Conservation (phyloP, 2,329 filamentous ascomycete species). For the Xylariaceae sp. region DNA sequence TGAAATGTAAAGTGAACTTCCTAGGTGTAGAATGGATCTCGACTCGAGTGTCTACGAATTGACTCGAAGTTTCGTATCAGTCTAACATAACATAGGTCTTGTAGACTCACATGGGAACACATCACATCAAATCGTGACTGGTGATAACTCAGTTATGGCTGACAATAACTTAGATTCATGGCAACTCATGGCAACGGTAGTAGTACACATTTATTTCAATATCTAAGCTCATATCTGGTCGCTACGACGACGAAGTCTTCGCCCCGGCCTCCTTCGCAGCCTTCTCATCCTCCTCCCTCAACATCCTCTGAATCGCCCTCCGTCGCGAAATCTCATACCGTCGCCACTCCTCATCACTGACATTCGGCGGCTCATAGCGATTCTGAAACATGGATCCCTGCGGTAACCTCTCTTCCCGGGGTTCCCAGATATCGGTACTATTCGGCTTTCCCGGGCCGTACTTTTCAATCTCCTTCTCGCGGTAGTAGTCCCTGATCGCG, state of each 20-base stretch:
- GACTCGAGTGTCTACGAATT: too few species aligned
- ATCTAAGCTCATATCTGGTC: too few species aligned
- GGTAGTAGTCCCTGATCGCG: constrained; percentile 62
- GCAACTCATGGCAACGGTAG: too few species aligned
- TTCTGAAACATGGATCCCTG: constrained; percentile 42
- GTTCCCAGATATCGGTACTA: constrained; percentile 88
- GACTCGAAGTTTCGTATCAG: too few species aligned
- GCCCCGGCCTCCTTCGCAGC: constrained; percentile 1
- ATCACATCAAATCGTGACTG: too few species aligned
- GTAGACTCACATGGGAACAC: too few species aligned
- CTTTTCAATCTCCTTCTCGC: constrained; percentile 58
- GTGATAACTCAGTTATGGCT: too few species aligned
- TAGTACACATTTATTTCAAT: too few species aligned
- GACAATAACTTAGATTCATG: too few species aligned
- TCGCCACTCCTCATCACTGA: constrained; percentile 42
- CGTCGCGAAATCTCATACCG: constrained; percentile 32
- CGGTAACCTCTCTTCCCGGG: constrained; percentile 58
- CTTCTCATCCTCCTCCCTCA: constrained; percentile 17
- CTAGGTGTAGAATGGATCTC: too few species aligned
- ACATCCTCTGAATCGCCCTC: constrained; percentile 19
- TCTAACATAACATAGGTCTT: too few species aligned
- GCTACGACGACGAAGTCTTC: background rate
- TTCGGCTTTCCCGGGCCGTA: constrained; percentile 60
- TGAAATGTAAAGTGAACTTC: too few species aligned
- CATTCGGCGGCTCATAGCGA: constrained; percentile 35